Base-by-base conservation (phyloP, 2,329 filamentous ascomycete genomes). In the Diaporthe sp. region DNA sequence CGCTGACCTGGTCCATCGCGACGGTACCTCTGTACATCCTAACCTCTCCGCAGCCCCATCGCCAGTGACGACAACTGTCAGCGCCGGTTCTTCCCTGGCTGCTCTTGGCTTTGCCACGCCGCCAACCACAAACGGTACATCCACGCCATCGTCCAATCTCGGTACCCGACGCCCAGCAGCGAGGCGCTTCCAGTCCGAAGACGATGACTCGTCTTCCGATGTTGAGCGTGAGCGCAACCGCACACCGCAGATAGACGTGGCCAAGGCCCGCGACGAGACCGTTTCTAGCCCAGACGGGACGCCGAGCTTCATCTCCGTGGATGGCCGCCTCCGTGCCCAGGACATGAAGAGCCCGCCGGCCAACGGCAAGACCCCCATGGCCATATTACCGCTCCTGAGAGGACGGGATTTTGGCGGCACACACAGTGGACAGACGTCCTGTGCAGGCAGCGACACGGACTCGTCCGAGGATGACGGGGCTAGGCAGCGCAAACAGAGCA, bases 351-450 rank as follows among this genome's bases (percentile, higher is more conserved):
- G 85, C 25, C 85, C 86, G 6, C 76, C 79, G 47, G 75, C 75
- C 47, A 81, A 81, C 32, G 79, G 80, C 25, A 75, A 76, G 56
- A 71, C 56, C 19, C 56, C 70, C 1, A 30, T 71, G 19, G 44
- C 70, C 35, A 71, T 63, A 42, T 22, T 53, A 32, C 77, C 78
- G 5, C 72, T 87, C 59, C 81, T 90, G n/a, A 69, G 74, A 17
- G 90, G 91, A 19, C 88, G 91, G 63, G 91, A 93, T 81, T 90
- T 90, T 77, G 91, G 91, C 71, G 91, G 91, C 72, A 90, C 88
- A 12, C 90, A 90, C 79, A 91, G 89, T 50, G 91, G 91, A 17
- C 89, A 90, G 78, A 87, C 86, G 37, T 89, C 86, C 47, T 81
- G 84, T 42, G 86, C 83, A 12, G 86, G 86, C 74, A 91, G 88